Evolutionary conservation across 2,329 filamentous ascomycete genomes (phyloP), one percentile per base, ranked within the genome.

Genomic region (Beauveria sp.): DNA sequence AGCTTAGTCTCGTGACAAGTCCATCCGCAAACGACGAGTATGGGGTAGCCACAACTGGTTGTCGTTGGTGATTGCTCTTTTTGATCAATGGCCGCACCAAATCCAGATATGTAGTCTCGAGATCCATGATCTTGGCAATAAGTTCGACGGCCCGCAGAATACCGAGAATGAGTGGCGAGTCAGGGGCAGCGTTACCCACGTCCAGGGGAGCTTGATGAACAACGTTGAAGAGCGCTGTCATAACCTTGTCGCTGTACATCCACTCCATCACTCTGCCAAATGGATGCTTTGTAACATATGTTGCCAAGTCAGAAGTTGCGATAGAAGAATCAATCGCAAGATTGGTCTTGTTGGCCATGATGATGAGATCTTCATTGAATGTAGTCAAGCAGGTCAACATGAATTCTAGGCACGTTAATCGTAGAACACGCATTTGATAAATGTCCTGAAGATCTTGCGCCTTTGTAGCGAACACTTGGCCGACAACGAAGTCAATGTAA

Each of bases 221-320:
- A 12, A 89, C 85, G 62, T 85, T 82, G 73, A 97, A 93, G 2
- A 99, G 76, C 16, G 88, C 85, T 66, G 84, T 84, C 68, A 96
- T 85, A 24, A 97, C 90, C 66, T 89, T 91, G 69, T 96, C 91
- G 71, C 96, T 97, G 74, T 96, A 96, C 75, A 99, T 85, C 92
- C 95, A 98, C 71, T 99, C 95, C 90, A 98, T 97, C 18, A 96
- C 88, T 63, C 96, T 86, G 3, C 90, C 87, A 70, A 98, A 99
- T 0, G 96, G 93, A 75, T 99, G 96, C 59, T 96, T 83, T 26
- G 87, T 85, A 63, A 95, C 86, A 71, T 99, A 99, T 6, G 84
- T 83, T 55, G 87, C 85, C 5, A 98, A 79, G 61, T 90, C 89
- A 3, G 88, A 88, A 4, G 90, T 83, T 48, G 83, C 83, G 66